Conservation (phyloP, 805 yeast genomes). For the Metschnikowia proteae region DNA sequence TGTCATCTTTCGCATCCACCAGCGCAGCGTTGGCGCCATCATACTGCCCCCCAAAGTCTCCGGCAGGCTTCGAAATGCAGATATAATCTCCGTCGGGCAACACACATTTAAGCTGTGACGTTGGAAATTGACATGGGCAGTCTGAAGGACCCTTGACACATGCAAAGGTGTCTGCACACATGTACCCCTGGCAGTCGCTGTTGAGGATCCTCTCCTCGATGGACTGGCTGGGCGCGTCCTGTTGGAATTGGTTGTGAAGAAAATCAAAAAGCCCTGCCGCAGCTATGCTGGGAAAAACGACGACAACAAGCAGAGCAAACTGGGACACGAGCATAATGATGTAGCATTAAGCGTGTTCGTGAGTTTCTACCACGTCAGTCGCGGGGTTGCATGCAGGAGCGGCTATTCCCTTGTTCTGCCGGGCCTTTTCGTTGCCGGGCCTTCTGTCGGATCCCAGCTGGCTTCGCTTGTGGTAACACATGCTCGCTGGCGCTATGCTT, state of each 20-base stretch:
- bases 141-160: conserved; percentile 69
- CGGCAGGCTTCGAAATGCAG: conserved; percentile 82
- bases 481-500: too few species aligned
- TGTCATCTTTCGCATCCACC: conserved; percentile 49
- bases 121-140: conserved; percentile 91
- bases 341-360: background rate
- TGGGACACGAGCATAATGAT: conserved; percentile 8
- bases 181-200: conserved; percentile 54
- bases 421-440: too few species aligned
- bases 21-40: conserved; percentile 40
- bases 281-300: conserved; percentile 15
- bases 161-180: conserved; percentile 78
- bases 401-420: background rate
- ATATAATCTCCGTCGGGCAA: conserved; percentile 67
- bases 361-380: conserved; percentile 5
- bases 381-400: background rate
- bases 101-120: conserved; percentile 76
- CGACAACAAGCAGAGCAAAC: conserved; percentile 1
- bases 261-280: conserved; percentile 36
- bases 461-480: too few species aligned
- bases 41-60: conserved; percentile 29
- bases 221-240: conserved; percentile 15
- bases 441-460: too few species aligned
- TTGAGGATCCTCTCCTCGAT: conserved; percentile 38
- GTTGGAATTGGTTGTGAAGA: conserved; percentile 18